phyloP scores from a whole-genome alignment of 2,329 filamentous ascomycete species.

The Epicoccum nigrum region DNA sequence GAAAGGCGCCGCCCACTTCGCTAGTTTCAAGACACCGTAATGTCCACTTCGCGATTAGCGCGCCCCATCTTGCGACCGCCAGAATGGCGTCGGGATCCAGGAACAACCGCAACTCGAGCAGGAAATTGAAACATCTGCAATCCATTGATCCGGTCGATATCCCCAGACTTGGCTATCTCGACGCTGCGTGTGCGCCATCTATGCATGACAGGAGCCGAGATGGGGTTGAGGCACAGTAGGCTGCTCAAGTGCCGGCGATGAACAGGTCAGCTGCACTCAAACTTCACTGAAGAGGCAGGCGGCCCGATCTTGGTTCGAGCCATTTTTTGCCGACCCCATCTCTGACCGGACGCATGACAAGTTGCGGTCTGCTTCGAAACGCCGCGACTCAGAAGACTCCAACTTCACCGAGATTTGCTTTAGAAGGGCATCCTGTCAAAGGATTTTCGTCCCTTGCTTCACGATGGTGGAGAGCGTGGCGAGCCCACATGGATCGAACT shows the following conservation, averaged over 20 bases:
- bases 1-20: constrained; percentile 14
- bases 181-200: constrained; percentile 19
- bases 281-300: constrained; percentile 23
- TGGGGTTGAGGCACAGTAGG: constrained; percentile 2
- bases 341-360: constrained; percentile 26
- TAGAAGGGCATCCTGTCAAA: not conserved
- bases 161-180: not conserved
- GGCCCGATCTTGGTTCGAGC: constrained; percentile 24
- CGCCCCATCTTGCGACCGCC: constrained; percentile 27
- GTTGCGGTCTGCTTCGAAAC: constrained; percentile 28
- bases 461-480: constrained; percentile 19
- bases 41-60: constrained; percentile 22
- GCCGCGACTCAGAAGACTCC: constrained; percentile 19
- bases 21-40: constrained; percentile 11
- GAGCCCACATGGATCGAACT: constrained; percentile 25
- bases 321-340: constrained; percentile 26
- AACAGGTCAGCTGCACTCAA: constrained; percentile 27
- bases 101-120: constrained; percentile 16
- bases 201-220: constrained; percentile 20
- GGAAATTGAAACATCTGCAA: not conserved
- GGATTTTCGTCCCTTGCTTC: constrained; percentile 12
- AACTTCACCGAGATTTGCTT: constrained; percentile 22
- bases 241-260: constrained; percentile 16
- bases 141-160: constrained; percentile 1
- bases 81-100: constrained; percentile 33